Percentiles rank a stretch among this genome's conserved stretches.
phyloP scores from a whole-genome alignment of 257 asterid species.

The Solanum raphanifolium region DNA sequence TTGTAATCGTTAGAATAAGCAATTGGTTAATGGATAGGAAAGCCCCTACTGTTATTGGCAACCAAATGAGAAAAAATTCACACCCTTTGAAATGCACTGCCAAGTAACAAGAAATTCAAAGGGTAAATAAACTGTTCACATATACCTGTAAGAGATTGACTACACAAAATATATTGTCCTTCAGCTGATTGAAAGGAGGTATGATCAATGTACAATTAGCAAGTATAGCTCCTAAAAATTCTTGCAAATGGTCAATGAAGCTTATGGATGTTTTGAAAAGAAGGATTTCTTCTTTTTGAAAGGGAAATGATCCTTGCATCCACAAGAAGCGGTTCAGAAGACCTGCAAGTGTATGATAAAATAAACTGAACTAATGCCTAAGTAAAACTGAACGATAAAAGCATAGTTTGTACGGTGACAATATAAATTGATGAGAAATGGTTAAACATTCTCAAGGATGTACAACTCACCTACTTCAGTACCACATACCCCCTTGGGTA shows the following conservation, averaged over 20 bases:
- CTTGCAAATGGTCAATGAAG: constrained; percentile 91
- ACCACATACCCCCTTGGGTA: constrained; percentile 93
- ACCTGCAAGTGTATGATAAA: constrained; percentile 40
- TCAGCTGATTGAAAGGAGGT: constrained; percentile 82
- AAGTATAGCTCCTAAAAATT: constrained; percentile 77
- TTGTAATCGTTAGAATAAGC: neutral
- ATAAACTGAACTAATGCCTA: neutral
- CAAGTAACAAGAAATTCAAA: neutral
- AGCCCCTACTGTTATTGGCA: neutral
- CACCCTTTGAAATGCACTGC: neutral
- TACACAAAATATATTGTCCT: constrained; percentile 51
- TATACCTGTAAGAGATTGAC: constrained; percentile 64
- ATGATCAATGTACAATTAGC: constrained; percentile 66
- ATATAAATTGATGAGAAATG: neutral
- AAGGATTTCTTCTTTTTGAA: constrained; percentile 44
- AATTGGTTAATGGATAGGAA: neutral
- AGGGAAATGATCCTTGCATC: constrained; percentile 84
- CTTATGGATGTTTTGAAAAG: constrained; percentile 84
- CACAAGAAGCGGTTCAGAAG: constrained; percentile 76
- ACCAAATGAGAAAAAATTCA: neutral
- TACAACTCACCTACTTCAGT: constrained; percentile 56
- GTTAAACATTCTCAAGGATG: neutral
- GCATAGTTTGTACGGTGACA: neutral
- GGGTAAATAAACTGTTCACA: neutral
- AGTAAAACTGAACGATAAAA: neutral